Percentiles rank a stretch among this genome's conserved stretches.
Evolutionary conservation across 2,329 filamentous ascomycete species (phyloP).

Genomic region (Chalara sp.): DNA sequence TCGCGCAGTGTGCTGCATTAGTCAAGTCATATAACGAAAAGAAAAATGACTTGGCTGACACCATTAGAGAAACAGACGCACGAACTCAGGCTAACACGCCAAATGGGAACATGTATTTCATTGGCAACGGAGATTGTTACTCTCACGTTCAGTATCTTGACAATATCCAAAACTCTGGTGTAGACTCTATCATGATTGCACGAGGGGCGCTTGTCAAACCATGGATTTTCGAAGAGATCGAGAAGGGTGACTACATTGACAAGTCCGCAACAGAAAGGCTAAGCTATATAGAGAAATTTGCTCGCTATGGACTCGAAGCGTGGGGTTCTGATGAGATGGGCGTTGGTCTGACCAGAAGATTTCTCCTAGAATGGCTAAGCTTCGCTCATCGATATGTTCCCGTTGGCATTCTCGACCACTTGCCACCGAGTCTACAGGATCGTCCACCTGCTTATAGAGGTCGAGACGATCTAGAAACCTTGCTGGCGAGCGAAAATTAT

Average conservation of each 20-base stretch:
- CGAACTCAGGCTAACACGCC: constrained; percentile 62
- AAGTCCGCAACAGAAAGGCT: constrained; percentile 87
- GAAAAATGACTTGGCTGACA: constrained; percentile 64
- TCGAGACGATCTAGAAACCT: constrained; percentile 85
- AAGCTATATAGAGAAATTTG: constrained; percentile 80
- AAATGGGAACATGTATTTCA: constrained; percentile 73
- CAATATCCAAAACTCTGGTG: constrained; percentile 68
- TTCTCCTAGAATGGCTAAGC: constrained; percentile 92
- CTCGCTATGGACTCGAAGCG: constrained; percentile 80
- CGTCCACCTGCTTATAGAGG: constrained; percentile 78
- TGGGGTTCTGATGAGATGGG: constrained; percentile 97
- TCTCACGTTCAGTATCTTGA: constrained; percentile 83
- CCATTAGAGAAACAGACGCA: constrained; percentile 67
- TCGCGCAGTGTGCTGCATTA: constrained; percentile 79
- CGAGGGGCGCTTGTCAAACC: constrained; percentile 94
- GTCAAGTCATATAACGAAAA: constrained; percentile 74
- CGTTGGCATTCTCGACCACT: constrained; percentile 76
- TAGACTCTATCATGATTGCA: constrained; percentile 96
- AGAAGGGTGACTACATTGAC: constrained; percentile 86
- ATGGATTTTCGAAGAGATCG: constrained; percentile 97
- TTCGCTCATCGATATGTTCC: constrained; percentile 91
- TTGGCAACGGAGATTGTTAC: constrained; percentile 95
- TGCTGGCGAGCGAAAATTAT: constrained; percentile 85
- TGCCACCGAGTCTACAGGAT: constrained; percentile 86
- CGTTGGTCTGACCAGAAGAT: constrained; percentile 81